Conservation (phyloP, 2,329 filamentous ascomycete species). For the Hortaea werneckii region DNA sequence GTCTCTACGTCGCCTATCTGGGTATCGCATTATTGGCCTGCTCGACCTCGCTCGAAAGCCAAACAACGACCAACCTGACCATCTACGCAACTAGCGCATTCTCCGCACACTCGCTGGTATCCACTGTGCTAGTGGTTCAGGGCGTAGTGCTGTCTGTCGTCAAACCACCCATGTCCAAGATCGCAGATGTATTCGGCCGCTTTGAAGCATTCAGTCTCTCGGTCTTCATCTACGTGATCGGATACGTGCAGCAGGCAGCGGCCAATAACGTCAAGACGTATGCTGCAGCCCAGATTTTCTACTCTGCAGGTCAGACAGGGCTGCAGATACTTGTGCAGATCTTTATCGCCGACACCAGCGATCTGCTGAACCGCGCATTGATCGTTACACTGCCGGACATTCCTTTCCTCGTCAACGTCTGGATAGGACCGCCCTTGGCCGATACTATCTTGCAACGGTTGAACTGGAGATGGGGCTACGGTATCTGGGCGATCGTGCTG, state of each 20-base stretch:
- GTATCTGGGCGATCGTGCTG: conserved; percentile 52
- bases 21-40: conserved; percentile 43
- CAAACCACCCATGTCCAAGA: conserved; percentile 52
- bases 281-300: conserved; percentile 50
- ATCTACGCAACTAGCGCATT: conserved; percentile 59
- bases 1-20: conserved; percentile 38
- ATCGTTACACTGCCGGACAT: conserved; percentile 49
- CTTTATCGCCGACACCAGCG: conserved; percentile 54
- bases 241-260: conserved; percentile 48
- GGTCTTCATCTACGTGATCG: conserved; percentile 45
- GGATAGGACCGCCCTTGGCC: conserved; percentile 47
- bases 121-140: conserved; percentile 54
- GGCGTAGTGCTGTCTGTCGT: conserved; percentile 53
- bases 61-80: conserved; percentile 51
- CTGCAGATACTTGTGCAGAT: conserved; percentile 54
- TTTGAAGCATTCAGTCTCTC: conserved; percentile 48
- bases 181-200: conserved; percentile 53
- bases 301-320: conserved; percentile 50
- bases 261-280: conserved; percentile 46
- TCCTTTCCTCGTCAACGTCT: conserved; percentile 52
- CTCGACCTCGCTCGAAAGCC: conserved; percentile 55
- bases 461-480: conserved; percentile 55
- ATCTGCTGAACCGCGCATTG: conserved; percentile 49
- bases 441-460: conserved; percentile 36
- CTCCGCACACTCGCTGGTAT: conserved; percentile 52